These are phyloP conservation scores for Amauroascus verrucosus DNA, from an alignment of 2,329 filamentous ascomycete species.

Conservation along the genomic window DNA sequence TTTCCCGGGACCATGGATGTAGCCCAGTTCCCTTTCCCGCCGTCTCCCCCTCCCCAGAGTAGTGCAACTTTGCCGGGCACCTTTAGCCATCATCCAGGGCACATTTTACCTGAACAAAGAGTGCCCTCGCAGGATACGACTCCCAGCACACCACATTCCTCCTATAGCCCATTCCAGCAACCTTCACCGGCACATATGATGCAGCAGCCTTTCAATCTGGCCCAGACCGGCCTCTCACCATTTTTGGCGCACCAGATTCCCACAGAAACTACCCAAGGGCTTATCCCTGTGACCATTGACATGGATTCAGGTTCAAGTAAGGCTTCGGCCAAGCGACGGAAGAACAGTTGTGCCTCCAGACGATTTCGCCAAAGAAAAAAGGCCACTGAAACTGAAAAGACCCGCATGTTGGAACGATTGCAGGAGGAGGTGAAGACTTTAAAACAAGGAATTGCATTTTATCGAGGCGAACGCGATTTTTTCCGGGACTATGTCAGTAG, in stretches of 20 bases:
- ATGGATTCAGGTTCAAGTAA: conserved; percentile 34
- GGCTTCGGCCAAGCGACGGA: conserved; percentile 35
- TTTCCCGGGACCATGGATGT: conserved; percentile 25
- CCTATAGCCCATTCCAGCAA: conserved; percentile 14
- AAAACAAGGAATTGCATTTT: conserved; percentile 19
- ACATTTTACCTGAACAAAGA: conserved; percentile 1
- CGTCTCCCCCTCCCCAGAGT: conserved; percentile 24
- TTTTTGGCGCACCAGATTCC: conserved; percentile 3
- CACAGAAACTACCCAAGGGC: conserved; percentile 15
- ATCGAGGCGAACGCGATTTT: conserved; percentile 33
- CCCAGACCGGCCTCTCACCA: conserved; percentile 4
- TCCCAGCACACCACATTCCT: conserved; percentile 14
- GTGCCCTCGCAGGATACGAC: conserved; percentile 11
- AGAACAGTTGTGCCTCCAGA: conserved; percentile 35
- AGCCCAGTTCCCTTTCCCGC: conserved; percentile 29
- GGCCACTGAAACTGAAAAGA: conserved; percentile 30
- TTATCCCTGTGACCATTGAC: conserved; percentile 33
- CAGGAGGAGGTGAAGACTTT: conserved; percentile 28
- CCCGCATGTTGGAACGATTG: conserved; percentile 29
- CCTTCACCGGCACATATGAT: conserved; percentile 14
- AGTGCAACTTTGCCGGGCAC: conserved; percentile 1
- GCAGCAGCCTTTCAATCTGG: conserved; percentile 10
- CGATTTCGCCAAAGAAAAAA: conserved; percentile 35
- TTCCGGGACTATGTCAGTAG: conserved; percentile 25
- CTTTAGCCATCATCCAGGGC: conserved; percentile 8